Base-by-base conservation (phyloP, 2,329 filamentous ascomycete genomes). In the Diaporthe australafricana region DNA sequence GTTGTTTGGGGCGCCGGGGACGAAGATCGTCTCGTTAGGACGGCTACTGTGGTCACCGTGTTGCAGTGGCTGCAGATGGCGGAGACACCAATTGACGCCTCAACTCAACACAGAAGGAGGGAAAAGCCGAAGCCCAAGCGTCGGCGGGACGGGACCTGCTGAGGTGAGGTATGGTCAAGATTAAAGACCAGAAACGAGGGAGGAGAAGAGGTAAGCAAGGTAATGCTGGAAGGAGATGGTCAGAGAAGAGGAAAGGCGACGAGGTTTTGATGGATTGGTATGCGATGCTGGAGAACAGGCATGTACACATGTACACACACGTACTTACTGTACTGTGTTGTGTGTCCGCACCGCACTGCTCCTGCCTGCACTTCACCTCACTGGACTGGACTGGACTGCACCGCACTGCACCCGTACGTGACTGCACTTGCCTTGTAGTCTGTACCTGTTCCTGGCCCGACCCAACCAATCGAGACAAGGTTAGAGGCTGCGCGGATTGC, bases 11-110 rank as follows among this genome's bases (percentile, higher is more conserved):
- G 40, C 25, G 30, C 27, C 27, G 27, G 42, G 42, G 42, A 48
- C 25, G 60, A 63, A 30, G 60, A 63, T 47, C 57, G 40, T 25
- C 40, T 47, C 57, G 60, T 48, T 38, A 20, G 56, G 56, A 60
- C 60, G 45, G 60, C 30, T 45, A 25, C 27, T 50, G 60, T 50
- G 60, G 60, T 65, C 45, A 50, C 27, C 60, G 60, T 65, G 60
- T 63, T 38, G 60, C 45, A 65, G 42, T 65, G 60, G 60, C 60
- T 45, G 57, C 57, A 63, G 42, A 27, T 35, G 60, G 47, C 22
- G 25, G 45, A 32, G 60, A 50, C 60, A 50, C 60, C 27, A 27
- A 65, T 50, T 50, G 45, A 50, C 45, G 45, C 42, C 42, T 30
- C 42, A 38, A 65, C 45, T 48, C 32, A 27, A 27, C 47, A 30